These are phyloP conservation scores for Stachybotrys chlorohalonatus DNA, from an alignment of 2,329 filamentous ascomycete species.

Conservation along the genomic window DNA sequence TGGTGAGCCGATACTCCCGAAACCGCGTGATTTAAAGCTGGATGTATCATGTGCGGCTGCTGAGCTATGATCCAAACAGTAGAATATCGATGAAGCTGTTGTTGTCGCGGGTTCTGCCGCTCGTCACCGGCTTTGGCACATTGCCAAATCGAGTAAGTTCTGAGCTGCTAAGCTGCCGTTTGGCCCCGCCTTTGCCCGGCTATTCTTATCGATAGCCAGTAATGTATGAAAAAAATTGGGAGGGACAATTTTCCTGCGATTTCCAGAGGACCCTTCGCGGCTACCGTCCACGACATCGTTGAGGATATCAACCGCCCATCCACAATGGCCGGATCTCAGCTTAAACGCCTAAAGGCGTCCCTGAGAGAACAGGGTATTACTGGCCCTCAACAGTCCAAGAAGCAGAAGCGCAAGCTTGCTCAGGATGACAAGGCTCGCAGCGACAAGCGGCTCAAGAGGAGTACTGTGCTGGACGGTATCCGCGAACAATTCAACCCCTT, in stretches of 20 bases:
- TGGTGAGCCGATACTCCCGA: conserved; percentile 14
- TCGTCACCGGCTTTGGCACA: not conserved
- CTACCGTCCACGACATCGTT: not conserved
- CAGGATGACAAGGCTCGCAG: conserved; percentile 55
- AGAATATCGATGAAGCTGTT: conserved; percentile 4
- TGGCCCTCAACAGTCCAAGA: conserved; percentile 89
- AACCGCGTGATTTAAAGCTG: not conserved
- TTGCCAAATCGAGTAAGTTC: not conserved
- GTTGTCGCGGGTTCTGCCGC: conserved; percentile 10
- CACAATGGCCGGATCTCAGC: conserved; percentile 86
- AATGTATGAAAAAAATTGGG: conserved; percentile 14
- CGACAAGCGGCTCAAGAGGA: conserved; percentile 68
- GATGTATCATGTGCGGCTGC: not conserved
- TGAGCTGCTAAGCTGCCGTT: conserved; percentile 3
- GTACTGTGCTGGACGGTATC: conserved; percentile 73
- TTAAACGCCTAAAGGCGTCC: conserved; percentile 90
- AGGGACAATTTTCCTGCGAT: not conserved
- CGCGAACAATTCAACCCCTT: conserved; percentile 98
- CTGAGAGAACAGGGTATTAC: conserved; percentile 83
- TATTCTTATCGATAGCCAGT: conserved; percentile 3
- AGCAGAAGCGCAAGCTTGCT: conserved; percentile 71
- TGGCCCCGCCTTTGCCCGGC: conserved; percentile 7
- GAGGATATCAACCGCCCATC: not conserved
- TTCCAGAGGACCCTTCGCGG: not conserved
- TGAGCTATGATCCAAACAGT: not conserved